A percentile compares a stretch with the other conserved stretches of the same genome.
These are phyloP conservation scores for Brassica incana DNA, from an alignment of 345 rosid species.

Conservation along the genomic window DNA sequence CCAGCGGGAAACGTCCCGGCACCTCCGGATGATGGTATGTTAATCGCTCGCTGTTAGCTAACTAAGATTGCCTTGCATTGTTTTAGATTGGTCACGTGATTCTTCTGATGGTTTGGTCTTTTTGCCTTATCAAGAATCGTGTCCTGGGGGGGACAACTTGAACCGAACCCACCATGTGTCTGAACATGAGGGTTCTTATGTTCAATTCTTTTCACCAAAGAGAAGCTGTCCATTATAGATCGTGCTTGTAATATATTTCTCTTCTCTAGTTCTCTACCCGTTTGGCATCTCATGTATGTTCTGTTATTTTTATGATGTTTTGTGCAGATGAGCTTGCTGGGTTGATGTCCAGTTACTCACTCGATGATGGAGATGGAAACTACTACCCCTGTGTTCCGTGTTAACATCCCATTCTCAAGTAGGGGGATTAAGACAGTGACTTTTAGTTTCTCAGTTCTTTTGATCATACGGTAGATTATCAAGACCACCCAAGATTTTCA, in stretches of 20 bases:
- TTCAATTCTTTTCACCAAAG: background rate
- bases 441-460: conserved; percentile 13
- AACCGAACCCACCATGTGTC: background rate
- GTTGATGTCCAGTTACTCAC: conserved; percentile 27
- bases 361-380: conserved; percentile 35
- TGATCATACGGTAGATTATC: conserved; percentile 11
- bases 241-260: background rate
- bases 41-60: background rate
- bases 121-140: background rate
- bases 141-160: background rate
- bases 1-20: conserved; percentile 64
- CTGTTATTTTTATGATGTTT: background rate
- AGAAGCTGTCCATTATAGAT: background rate
- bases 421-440: conserved; percentile 1
- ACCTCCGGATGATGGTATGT: conserved; percentile 74
- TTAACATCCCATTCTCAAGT: background rate
- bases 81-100: background rate
- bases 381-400: background rate
- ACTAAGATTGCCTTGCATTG: background rate
- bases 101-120: background rate
- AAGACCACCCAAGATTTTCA: conserved; percentile 19
- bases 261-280: too few species aligned
- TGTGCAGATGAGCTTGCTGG: conserved; percentile 35
- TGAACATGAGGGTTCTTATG: background rate
- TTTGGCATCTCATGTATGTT: too few species aligned